A percentile compares a stretch with the other conserved stretches of the same genome.
Conservation (phyloP, 2,329 filamentous ascomycete genomes). For the Sphaerulina musiva region DNA sequence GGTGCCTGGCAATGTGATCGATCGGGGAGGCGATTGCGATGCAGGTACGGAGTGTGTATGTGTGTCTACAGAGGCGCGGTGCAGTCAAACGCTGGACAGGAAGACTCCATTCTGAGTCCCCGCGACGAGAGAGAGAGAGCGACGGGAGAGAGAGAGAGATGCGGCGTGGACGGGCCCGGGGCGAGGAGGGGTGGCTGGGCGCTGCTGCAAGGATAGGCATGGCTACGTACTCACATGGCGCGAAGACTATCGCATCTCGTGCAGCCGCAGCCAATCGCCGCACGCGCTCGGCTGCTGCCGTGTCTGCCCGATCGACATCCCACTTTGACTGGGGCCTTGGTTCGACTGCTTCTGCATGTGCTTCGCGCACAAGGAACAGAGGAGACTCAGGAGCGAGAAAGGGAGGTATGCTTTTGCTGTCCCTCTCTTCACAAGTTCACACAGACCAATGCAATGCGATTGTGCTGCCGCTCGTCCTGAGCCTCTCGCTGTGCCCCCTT, state of each 20-base stretch:
- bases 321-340: background rate
- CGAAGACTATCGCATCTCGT: background rate
- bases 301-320: background rate
- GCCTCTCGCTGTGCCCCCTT: background rate
- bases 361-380: no score
- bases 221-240: background rate
- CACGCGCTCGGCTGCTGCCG: background rate
- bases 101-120: background rate
- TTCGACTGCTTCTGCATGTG: background rate
- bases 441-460: no score
- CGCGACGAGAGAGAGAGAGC: background rate
- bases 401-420: no score
- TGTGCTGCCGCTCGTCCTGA: no score
- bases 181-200: conserved; percentile 9
- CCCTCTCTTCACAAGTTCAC: no score
- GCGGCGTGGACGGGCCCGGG: background rate
- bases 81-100: background rate
- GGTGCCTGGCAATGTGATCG: background rate
- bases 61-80: background rate
- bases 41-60: background rate
- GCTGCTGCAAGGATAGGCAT: background rate
- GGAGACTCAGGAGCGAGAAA: no score
- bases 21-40: background rate
- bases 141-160: background rate
- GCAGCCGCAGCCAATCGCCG: background rate